Evolutionary conservation across 2,329 filamentous ascomycete genomes (phyloP), one percentile per base, ranked within the genome.

Genomic region (Ascochyta clinopodiicola): DNA sequence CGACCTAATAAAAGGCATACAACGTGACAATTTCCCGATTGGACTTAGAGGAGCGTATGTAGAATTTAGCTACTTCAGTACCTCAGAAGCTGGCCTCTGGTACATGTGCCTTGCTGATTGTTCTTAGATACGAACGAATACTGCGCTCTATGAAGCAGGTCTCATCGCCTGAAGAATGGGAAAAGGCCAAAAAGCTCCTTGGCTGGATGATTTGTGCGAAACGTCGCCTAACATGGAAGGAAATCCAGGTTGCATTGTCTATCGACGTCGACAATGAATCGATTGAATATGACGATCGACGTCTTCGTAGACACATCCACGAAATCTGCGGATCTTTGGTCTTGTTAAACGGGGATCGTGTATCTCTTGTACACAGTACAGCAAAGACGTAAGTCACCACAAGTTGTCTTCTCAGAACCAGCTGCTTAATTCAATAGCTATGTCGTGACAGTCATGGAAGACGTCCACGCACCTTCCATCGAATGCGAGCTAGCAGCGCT

Each of bases 171-270:
- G 29, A 32, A 22, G 62, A 66, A 22, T 66, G 67, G 64, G 37
- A 44, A 1, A 58, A 51, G 9, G 60, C 62, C 0, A 64, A 58
- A 9, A 65, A 59, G 35, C 50, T 71, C 7, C 48, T 72, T 6
- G 64, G 64, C 2, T 72, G 66, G 67, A 62, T 72, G 54, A 56
- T 70, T 3, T 71, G 67, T 36, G 63, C 66, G 3, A 70, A 71
- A 56, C 62, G 69, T 7, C 59, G 57, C 25, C 52, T 72, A 6
- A 65, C 57, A 0, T 69, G 63, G 68, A 63, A 57, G 31, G 69
- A 71, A 44, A 67, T 70, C 1, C 69, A 72, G 55, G 57, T 63
- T 5, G 68, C 64, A 8, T 31, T 67, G 2, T 70, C 69, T 2
- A 62, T 72, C 15, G 48, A 70, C 27, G 13, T 59, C 6, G 57